phyloP scores from a whole-genome alignment of 331 rosid genomes.

The Stylosanthes scabra region DNA sequence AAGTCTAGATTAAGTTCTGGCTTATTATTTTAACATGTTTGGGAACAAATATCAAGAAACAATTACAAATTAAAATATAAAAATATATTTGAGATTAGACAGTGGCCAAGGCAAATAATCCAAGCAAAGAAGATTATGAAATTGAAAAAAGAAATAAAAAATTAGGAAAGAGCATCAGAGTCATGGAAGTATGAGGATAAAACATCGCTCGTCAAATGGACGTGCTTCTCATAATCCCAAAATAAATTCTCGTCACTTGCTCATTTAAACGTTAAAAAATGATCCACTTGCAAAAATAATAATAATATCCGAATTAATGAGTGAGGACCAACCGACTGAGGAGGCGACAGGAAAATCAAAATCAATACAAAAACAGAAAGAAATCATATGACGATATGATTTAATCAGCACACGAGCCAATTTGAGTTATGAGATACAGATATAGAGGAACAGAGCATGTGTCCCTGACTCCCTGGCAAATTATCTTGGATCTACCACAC shows the following conservation, averaged over 20 bases:
- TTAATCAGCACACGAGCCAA: not conserved
- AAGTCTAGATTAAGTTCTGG: too few species aligned
- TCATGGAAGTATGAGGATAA: slow-evolving; percentile 76
- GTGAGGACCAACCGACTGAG: too few species aligned
- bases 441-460: not conserved
- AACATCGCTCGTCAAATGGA: slow-evolving; percentile 56
- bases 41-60: too few species aligned
- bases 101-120: not conserved
- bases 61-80: not conserved
- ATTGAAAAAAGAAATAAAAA: not conserved
- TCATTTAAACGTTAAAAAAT: not conserved
- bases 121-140: not conserved
- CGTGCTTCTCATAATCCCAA: slow-evolving; percentile 59
- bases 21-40: too few species aligned
- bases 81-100: too few species aligned
- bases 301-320: not conserved
- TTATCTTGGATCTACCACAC: not conserved
- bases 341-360: not conserved
- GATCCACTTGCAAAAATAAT: slow-evolving; percentile 23
- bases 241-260: slow-evolving; percentile 56
- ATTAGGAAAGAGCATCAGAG: slow-evolving; percentile 55
- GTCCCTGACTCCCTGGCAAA: not conserved
- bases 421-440: too few species aligned
- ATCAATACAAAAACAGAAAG: too few species aligned
- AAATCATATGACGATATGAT: not conserved